phyloP scores from a whole-genome alignment of 345 rosid species.

The Arabidopsis arenosa region DNA sequence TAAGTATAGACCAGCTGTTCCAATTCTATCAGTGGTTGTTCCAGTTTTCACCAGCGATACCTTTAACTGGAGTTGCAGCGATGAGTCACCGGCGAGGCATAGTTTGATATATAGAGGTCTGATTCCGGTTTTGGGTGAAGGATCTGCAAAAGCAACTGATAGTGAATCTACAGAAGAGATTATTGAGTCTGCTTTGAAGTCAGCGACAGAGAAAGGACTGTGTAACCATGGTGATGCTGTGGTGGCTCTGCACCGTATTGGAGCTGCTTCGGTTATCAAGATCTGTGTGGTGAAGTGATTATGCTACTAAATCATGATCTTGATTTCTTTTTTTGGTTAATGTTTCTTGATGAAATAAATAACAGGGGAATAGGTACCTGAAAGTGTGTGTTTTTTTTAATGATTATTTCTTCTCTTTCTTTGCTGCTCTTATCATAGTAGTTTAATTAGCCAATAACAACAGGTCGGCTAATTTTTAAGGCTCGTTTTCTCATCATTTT shows the following conservation, averaged over 20 bases:
- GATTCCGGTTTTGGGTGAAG: constrained; percentile 31
- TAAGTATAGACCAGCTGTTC: constrained; percentile 35
- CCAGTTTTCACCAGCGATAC: constrained; percentile 60
- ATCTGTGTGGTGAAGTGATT: constrained; percentile 32
- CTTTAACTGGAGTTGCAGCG: constrained; percentile 63
- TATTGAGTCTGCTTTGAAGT: constrained; percentile 19
- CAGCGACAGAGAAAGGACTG: constrained; percentile 30
- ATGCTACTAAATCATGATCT: background rate
- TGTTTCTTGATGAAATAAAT: constrained; percentile 18
- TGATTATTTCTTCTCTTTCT: background rate
- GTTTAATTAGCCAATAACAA: background rate
- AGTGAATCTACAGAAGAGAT: constrained; percentile 37
- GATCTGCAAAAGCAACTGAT: constrained; percentile 29
- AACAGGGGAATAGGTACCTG: constrained; percentile 15
- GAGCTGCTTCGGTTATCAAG: constrained; percentile 37
- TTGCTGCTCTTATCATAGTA: background rate
- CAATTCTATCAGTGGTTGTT: constrained; percentile 49
- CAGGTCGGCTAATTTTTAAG: background rate
- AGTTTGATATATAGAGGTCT: constrained; percentile 34
- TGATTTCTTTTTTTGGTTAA: background rate
- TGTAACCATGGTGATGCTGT: constrained; percentile 38
- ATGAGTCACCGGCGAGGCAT: constrained; percentile 46
- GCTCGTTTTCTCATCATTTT: background rate
- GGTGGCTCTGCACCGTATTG: constrained; percentile 35
- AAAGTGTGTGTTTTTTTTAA: background rate